Conservation (phyloP, 495 filamentous ascomycete species). For the Penicillium ochrochloron region DNA sequence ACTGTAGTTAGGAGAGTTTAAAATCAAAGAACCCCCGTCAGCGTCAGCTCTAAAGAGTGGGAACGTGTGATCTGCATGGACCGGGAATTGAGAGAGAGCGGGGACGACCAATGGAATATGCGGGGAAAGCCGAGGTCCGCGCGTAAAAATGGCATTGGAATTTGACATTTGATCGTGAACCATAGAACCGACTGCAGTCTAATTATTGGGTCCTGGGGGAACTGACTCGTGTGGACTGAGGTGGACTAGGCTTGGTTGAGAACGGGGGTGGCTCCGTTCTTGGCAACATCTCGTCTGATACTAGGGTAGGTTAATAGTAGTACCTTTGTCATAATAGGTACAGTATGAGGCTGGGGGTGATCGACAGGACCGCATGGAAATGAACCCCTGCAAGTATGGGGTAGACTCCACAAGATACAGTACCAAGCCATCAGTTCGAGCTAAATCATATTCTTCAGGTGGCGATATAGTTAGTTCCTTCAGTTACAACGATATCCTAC, state of each 20-base stretch:
- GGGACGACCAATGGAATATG: constrained; percentile 8
- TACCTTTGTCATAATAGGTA: background rate
- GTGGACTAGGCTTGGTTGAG: background rate
- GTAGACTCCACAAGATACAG: background rate
- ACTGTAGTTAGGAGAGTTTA: background rate
- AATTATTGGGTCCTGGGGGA: background rate
- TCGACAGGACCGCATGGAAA: background rate
- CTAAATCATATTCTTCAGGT: background rate
- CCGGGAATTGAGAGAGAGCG: background rate
- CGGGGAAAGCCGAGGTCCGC: constrained; percentile 38
- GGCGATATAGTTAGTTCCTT: background rate
- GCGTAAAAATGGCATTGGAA: background rate
- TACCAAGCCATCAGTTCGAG: background rate
- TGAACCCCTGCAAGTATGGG: background rate
- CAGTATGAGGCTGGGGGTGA: background rate
- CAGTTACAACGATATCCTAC: background rate
- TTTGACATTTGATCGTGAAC: constrained; percentile 14
- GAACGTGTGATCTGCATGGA: constrained; percentile 13
- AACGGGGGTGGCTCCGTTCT: background rate
- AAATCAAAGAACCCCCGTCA: background rate
- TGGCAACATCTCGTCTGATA: background rate
- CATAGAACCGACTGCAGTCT: background rate
- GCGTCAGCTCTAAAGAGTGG: constrained; percentile 5
- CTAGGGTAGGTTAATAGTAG: background rate
- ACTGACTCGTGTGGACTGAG: background rate